Conservation (phyloP, 805 yeast genomes). For the Metschnikowia kunwiensis region DNA sequence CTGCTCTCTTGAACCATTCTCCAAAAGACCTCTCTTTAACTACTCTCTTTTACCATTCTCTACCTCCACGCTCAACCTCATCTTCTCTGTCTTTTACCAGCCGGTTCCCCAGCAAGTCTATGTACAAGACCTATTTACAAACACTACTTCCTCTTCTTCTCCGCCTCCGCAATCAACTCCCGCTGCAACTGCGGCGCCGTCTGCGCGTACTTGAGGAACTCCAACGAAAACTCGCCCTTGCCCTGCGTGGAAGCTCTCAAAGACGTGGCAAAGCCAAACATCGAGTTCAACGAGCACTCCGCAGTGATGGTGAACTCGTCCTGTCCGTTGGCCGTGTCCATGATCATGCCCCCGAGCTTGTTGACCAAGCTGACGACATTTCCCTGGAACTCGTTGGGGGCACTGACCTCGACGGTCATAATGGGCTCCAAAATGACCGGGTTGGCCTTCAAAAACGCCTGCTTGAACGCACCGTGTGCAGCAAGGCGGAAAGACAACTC, state of each 20-base stretch:
- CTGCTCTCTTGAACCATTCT: too few species aligned
- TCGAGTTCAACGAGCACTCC: conserved; percentile 92
- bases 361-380: conserved; percentile 85
- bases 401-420: conserved; percentile 88
- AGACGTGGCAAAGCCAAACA: conserved; percentile 95
- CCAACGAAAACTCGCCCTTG: conserved; percentile 96
- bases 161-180: conserved; percentile 81
- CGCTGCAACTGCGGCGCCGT: conserved; percentile 87
- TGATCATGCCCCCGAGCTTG: conserved; percentile 87
- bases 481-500: conserved; percentile 95
- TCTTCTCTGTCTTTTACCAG: too few species aligned
- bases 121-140: conserved; percentile 4
- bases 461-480: conserved; percentile 85
- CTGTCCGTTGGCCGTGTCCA: conserved; percentile 88
- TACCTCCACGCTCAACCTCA: too few species aligned
- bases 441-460: conserved; percentile 77
- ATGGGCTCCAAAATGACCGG: conserved; percentile 95
- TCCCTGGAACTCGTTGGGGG: conserved; percentile 97
- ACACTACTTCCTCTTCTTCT: conserved; percentile 25
- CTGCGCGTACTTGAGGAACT: conserved; percentile 89
- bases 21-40: too few species aligned
- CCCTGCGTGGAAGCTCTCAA: conserved; percentile 98
- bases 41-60: too few species aligned
- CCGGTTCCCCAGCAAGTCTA: background rate
- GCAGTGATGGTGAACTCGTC: conserved; percentile 93